Evolutionary conservation across 257 asterid genomes (phyloP), one percentile per base, ranked within the genome.

Genomic region (Solanum clarkiae): DNA sequence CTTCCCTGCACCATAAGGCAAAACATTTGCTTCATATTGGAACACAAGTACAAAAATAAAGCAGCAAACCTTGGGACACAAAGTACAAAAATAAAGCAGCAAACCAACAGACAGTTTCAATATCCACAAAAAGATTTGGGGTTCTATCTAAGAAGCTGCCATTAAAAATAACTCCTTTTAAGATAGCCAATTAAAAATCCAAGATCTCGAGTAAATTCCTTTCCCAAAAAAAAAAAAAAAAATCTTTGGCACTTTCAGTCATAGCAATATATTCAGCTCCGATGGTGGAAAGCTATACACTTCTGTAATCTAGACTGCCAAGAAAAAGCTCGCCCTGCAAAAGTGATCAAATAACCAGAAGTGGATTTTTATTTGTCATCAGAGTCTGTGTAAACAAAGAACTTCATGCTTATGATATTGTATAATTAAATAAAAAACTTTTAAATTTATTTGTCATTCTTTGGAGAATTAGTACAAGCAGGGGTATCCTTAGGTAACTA

Each of bases 1-100:
- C 86, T 92, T 93, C 47, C 99, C 99, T 95, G 89, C 86, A 84
- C 56, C 51, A 45, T 79, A 57, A 65, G 82, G 75, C 66, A 85
- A 57, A 74, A 47, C 77, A 59, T 51, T 59, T 55, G 60, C 54
- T 75, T 66, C 62, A 75, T 51, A 10, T 15, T 24, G 45, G 16
- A 49, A 75, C 57, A 24, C 22, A 8, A 8, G 56, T 13, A 24
- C 3, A 49, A 49, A 45, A 45, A n/a, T 12, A 13, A 45, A 74
- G 42, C 81, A 74, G 5, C 62, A 77, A 24, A 75, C 16, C 8
- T 49, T 49, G 45, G 16, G 51, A 75, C 57, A 24, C 22, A 8
- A 75, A 14, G 56, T 13, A 24, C 3, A 49, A 49, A 72, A 72
- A n/a, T 6, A 13, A 22, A 74, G 42, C 81, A 74, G 22, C 57